Conservation (phyloP, 768 basidiomycete genomes). For the Tricholomella constricta region DNA sequence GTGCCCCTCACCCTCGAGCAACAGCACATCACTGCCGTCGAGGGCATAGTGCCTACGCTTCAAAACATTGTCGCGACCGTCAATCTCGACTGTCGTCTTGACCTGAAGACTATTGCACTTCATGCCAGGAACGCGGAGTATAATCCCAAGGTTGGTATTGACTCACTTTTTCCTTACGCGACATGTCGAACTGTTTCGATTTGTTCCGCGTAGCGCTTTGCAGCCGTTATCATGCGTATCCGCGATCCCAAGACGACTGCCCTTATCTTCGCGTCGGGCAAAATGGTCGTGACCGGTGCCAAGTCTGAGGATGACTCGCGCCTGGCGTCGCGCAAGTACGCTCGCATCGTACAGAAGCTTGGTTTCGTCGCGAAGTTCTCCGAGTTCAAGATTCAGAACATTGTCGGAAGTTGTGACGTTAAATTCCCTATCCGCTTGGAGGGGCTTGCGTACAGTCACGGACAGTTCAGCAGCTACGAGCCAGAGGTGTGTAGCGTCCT, state of each 20-base stretch:
- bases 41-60: conserved; percentile 97
- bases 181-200: conserved; percentile 63
- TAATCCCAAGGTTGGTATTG: conserved; percentile 95
- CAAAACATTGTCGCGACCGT: conserved; percentile 99
- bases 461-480: conserved; percentile 96
- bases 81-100: conserved; percentile 94
- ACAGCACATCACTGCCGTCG: conserved; percentile 94
- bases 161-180: conserved; percentile 42
- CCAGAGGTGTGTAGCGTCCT: conserved; percentile 72
- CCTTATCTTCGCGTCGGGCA: conserved; percentile 98
- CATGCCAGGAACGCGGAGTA: conserved; percentile 99
- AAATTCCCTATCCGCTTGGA: conserved; percentile 98
- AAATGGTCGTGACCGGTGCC: conserved; percentile 99
- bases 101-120: conserved; percentile 97
- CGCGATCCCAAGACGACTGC: conserved; percentile 99
- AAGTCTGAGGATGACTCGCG: conserved; percentile 99
- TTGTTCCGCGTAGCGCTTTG: conserved; percentile 90
- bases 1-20: conserved; percentile 82
- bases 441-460: conserved; percentile 96
- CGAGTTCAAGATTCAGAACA: conserved; percentile 99
- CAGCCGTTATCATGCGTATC: conserved; percentile 99
- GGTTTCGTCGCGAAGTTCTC: conserved; percentile 99
- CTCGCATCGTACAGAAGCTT: conserved; percentile 98
- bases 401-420: conserved; percentile 97
- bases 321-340: conserved; percentile 96